Conservation (phyloP, 2,329 filamentous ascomycete species). For the Dactylellina haptotyla region DNA sequence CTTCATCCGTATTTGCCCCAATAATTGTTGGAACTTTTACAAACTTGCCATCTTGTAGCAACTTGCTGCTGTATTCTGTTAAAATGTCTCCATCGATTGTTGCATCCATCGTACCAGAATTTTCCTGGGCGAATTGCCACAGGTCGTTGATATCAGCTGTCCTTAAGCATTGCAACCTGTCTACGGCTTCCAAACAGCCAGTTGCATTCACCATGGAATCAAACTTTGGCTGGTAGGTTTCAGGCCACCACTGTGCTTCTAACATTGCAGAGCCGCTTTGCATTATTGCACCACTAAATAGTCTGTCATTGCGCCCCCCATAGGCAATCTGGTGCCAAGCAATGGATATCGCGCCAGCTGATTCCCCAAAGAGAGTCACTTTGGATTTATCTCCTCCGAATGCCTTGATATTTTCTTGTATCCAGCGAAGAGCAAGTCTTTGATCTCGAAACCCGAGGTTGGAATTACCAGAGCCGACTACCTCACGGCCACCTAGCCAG, state of each 20-base stretch:
- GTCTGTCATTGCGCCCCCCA: constrained; percentile 66
- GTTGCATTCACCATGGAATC: constrained; percentile 70
- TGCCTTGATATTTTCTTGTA: constrained; percentile 68
- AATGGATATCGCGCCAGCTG: constrained; percentile 66
- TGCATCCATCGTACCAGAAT: constrained; percentile 42
- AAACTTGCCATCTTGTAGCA: constrained; percentile 70
- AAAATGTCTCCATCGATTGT: constrained; percentile 70
- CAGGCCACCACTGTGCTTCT: constrained; percentile 71
- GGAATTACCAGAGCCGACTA: constrained; percentile 62
- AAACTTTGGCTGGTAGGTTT: constrained; percentile 70
- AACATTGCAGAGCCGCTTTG: constrained; percentile 66
- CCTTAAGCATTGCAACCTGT: constrained; percentile 76
- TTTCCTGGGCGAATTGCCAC: constrained; percentile 48
- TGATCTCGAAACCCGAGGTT: constrained; percentile 76
- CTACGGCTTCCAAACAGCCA: constrained; percentile 67
- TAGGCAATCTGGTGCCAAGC: constrained; percentile 67
- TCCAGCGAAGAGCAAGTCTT: constrained; percentile 69
- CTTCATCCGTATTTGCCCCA: constrained; percentile 75
- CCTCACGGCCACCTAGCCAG: constrained; percentile 65
- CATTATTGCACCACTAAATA: constrained; percentile 68
- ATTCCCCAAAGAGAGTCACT: constrained; percentile 74
- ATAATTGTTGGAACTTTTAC: constrained; percentile 72
- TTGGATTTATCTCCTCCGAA: constrained; percentile 71
- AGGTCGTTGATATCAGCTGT: constrained; percentile 66
- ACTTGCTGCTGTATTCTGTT: constrained; percentile 65